Base-by-base conservation (phyloP, 2,329 filamentous ascomycete genomes). In the Colletotrichum sp. region DNA sequence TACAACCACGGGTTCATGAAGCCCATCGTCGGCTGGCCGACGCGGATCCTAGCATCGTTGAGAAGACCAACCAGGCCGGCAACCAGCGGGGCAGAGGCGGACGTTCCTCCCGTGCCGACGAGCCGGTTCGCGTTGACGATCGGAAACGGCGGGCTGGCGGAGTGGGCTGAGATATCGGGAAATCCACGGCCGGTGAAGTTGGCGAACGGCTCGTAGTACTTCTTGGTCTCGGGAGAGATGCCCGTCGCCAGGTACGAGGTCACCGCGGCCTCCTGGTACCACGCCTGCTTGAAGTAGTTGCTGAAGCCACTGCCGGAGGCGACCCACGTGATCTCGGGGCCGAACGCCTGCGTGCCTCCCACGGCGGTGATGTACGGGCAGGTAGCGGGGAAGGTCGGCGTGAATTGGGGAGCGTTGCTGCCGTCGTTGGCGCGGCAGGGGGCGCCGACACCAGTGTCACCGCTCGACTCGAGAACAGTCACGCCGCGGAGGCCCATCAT, bases 1-100 rank as follows among this genome's bases (percentile, higher is more conserved):
- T 93, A 93, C 18, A 93, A 83, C 89, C 90, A 92, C 2, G 91
- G 91, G 81, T 93, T 93, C 30, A 93, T 82, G 79, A 92, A 93
- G 2, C 92, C 91, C 79, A 93, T 83, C 0, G 85, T 80, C 8
- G 88, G 81, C 80, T 88, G 88, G 2, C 90, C 90, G n/a, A 85
- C 84, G 18, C 88, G 84, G 64, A 94, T 83, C 36, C 92, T 87
- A 26, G 90, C 89, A 75, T 92, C 91, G 80, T 95, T 95, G 67
- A 95, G 82, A 48, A 94, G 87, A 1, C 90, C 88, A 65, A 95
- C 85, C 77, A 95, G 88, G 16, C 89, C 89, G 0, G 93, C 92
- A 66, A 93, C 89, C 1, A 92, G 85, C 0, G 94, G 94, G 1
- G 91, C 85, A 4, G 93, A 89, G 1, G 93, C 92, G 72, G 86